Percentiles rank a stretch among this genome's conserved stretches.
Evolutionary conservation across 208 protist species (phyloP).

Genomic region (Trypanosoma grayi): DNA sequence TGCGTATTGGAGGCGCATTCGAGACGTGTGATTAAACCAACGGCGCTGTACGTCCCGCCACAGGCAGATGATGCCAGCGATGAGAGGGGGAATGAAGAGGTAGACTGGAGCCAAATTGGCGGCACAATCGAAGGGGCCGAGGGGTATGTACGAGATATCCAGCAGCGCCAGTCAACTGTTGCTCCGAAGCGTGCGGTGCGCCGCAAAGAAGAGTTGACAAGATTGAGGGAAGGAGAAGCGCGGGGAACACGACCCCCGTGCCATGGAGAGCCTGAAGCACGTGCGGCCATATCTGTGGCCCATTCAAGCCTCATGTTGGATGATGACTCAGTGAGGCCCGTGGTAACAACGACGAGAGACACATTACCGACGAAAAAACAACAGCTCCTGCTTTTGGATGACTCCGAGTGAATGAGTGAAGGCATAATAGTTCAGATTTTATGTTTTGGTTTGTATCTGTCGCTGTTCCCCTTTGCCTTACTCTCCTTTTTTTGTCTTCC

Average conservation of each 20-base stretch:
- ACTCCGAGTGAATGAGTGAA: slow-evolving; percentile 8
- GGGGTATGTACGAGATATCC: slow-evolving; percentile 14
- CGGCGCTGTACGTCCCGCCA: slow-evolving; percentile 37
- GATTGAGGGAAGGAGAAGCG: neutral
- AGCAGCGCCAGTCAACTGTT: neutral
- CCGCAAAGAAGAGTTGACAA: too few relatives aligned
- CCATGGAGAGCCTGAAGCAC: neutral
- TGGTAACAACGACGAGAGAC: neutral
- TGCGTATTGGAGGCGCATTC: slow-evolving; percentile 9
- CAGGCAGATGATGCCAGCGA: slow-evolving; percentile 24
- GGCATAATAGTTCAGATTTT: neutral
- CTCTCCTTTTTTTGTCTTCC: neutral
- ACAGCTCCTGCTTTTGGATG: slow-evolving; percentile 17
- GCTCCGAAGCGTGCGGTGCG: too few relatives aligned
- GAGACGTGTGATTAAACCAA: slow-evolving; percentile 12
- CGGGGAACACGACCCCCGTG: neutral
- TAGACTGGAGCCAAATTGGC: slow-evolving; percentile 21
- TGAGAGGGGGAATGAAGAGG: slow-evolving; percentile 39
- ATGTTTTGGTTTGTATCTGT: slow-evolving; percentile 1
- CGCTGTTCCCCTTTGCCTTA: neutral
- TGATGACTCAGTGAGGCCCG: neutral
- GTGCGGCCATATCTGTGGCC: neutral
- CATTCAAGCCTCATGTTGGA: neutral
- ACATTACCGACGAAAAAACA: neutral
- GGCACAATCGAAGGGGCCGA: slow-evolving; percentile 15